Percentiles rank a stretch among this genome's conserved stretches.
These are phyloP conservation scores for Glebionis coronaria DNA, from an alignment of 129 eudicot genomes.

Conservation along the genomic window DNA sequence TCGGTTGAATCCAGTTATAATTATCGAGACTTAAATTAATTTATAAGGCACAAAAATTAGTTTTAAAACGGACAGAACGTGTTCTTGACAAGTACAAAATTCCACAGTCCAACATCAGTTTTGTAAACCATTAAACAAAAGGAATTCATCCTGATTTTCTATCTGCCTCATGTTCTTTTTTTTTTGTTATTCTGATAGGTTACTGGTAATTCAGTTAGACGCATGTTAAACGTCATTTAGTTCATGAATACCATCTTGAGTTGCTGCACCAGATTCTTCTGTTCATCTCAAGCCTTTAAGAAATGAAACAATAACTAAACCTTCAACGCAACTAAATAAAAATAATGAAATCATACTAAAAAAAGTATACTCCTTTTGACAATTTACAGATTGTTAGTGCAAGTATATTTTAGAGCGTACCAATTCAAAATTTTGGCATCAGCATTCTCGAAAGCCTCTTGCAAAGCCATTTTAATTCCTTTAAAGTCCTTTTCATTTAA, in stretches of 20 bases:
- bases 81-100: no score
- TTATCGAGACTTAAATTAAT: no score
- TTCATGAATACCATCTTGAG: conserved; percentile 16
- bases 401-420: no score
- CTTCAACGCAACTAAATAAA: conserved; percentile 65
- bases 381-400: no score
- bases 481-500: conserved; percentile 48
- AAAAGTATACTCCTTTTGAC: conserved; percentile 21
- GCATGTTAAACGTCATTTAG: not conserved
- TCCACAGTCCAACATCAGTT: no score
- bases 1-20: no score
- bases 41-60: no score
- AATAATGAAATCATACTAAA: conserved; percentile 45
- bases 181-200: no score
- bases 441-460: conserved; percentile 59
- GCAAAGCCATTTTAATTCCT: conserved; percentile 46
- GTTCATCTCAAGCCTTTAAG: conserved; percentile 77
- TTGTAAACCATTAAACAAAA: not conserved
- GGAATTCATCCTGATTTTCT: not conserved
- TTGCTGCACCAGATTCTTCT: conserved; percentile 92
- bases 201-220: not conserved
- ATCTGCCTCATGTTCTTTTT: not conserved
- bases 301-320: conserved; percentile 82
- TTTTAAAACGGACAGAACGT: no score
- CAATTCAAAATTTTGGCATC: conserved; percentile 72